A percentile compares a stretch with the other conserved stretches of the same genome.
Evolutionary conservation across 2,329 filamentous ascomycete genomes (phyloP).

Genomic region (Paraphaeosphaeria minitans): DNA sequence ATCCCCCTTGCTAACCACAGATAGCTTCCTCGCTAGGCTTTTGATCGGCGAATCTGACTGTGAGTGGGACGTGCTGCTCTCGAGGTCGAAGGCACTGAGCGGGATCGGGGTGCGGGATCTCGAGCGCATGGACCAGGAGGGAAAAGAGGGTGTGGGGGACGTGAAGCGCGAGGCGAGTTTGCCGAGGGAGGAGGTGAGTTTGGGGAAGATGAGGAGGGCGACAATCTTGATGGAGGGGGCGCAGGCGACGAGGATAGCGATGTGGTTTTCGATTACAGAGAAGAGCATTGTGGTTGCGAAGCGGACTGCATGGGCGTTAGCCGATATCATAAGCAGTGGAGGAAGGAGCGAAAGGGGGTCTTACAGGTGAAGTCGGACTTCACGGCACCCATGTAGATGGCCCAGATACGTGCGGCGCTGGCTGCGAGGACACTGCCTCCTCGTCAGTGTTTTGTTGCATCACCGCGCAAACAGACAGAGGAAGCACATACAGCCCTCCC

Average conservation of each 20-base stretch:
- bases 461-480: background rate
- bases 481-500: constrained; percentile 34
- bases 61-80: constrained; percentile 9
- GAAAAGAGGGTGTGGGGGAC: constrained; percentile 10
- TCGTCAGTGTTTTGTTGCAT: background rate
- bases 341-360: background rate
- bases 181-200: constrained; percentile 27
- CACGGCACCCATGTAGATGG: constrained; percentile 30
- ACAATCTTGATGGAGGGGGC: constrained; percentile 41
- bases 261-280: constrained; percentile 44
- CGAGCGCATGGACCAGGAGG: constrained; percentile 12
- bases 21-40: constrained; percentile 4
- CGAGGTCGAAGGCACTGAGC: constrained; percentile 14
- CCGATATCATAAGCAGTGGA: background rate
- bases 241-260: constrained; percentile 44
- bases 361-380: constrained; percentile 36
- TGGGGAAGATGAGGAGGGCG: constrained; percentile 30
- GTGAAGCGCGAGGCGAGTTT: constrained; percentile 23
- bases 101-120: constrained; percentile 13
- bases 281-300: constrained; percentile 40
- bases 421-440: constrained; percentile 33
- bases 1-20: background rate
- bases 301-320: constrained; percentile 13
- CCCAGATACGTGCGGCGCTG: constrained; percentile 31
- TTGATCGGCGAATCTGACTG: background rate